phyloP scores from a whole-genome alignment of 1,284 basidiomycete genomes.

The Leccinum solheimii region DNA sequence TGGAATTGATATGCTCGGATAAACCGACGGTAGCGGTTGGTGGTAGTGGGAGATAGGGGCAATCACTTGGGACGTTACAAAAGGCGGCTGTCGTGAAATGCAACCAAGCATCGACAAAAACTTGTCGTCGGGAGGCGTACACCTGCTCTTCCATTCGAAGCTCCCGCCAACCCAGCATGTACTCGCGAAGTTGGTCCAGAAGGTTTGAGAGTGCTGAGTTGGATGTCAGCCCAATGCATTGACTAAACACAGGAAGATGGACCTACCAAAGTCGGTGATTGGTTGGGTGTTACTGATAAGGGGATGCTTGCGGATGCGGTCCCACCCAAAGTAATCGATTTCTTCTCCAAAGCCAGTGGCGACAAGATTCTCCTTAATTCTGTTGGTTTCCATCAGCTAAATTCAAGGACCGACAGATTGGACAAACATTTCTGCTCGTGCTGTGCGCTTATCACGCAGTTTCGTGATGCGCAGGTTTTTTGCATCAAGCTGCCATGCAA shows the following conservation, averaged over 20 bases:
- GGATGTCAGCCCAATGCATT: conserved; percentile 9
- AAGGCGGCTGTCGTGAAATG: conserved; percentile 23
- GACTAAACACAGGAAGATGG: not conserved
- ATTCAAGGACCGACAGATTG: not conserved
- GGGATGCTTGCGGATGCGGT: conserved; percentile 31
- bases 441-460: conserved; percentile 27
- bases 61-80: conserved; percentile 12
- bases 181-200: conserved; percentile 26
- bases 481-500: conserved; percentile 26
- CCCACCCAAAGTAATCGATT: conserved; percentile 33
- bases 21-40: conserved; percentile 28
- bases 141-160: conserved; percentile 34
- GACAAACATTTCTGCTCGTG: conserved; percentile 29
- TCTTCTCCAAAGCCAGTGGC: conserved; percentile 26
- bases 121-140: conserved; percentile 26
- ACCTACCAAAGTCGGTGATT: conserved; percentile 23
- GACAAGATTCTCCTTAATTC: conserved; percentile 22
- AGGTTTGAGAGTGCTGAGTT: conserved; percentile 20
- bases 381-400: conserved; percentile 16
- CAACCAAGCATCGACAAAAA: conserved; percentile 31
- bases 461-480: conserved; percentile 22
- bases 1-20: conserved; percentile 20
- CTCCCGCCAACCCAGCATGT: conserved; percentile 36
- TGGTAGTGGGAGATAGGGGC: conserved; percentile 28
- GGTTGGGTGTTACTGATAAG: conserved; percentile 27